Evolutionary conservation across 2,329 filamentous ascomycete genomes (phyloP).

Genomic region (Lachnellula arida): DNA sequence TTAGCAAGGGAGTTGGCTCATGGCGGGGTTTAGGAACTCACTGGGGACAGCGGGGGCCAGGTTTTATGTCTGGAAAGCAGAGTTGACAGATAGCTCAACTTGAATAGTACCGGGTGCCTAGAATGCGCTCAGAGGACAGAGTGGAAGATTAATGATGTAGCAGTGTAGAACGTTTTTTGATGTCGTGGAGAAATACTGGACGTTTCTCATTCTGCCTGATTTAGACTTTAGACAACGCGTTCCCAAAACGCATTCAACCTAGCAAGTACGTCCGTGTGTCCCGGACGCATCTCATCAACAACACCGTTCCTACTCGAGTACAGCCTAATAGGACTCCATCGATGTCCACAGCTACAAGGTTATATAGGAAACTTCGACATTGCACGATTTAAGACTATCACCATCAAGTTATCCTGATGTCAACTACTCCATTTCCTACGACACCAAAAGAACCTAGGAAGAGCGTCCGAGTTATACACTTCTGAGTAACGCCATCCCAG

Average conservation of each 20-base stretch:
- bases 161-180: neutral
- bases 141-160: neutral
- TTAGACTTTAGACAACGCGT: constrained; percentile 1
- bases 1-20: neutral
- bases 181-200: neutral
- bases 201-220: constrained; percentile 14
- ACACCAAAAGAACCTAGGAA: neutral
- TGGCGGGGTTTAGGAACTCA: neutral
- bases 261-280: too few relatives aligned
- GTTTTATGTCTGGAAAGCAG: neutral
- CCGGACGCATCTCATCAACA: too few relatives aligned
- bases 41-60: neutral
- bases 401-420: neutral
- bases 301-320: too few relatives aligned
- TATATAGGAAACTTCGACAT: neutral
- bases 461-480: constrained; percentile 21
- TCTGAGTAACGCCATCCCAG: constrained; percentile 11
- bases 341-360: too few relatives aligned
- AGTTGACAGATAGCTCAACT: constrained; percentile 5
- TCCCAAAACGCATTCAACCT: neutral
- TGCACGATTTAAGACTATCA: neutral
- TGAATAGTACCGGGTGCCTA: neutral
- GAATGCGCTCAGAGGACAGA: constrained; percentile 4
- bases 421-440: neutral
- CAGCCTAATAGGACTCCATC: too few relatives aligned